A percentile compares a stretch with the other conserved stretches of the same genome.
Conservation (phyloP, 345 rosid genomes). For the Pseudoturritis turrita region DNA sequence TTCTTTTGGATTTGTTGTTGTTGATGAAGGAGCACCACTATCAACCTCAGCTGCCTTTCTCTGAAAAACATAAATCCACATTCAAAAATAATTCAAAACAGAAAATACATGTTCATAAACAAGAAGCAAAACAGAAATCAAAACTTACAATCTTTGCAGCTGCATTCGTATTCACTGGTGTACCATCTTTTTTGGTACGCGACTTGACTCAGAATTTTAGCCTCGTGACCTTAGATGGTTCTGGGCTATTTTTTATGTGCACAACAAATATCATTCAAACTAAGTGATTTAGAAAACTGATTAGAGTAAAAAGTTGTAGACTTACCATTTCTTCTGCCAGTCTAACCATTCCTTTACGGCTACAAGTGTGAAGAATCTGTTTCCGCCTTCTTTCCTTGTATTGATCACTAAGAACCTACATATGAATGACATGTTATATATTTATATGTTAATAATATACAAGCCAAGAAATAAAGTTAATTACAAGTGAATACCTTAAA, state of each 20-base stretch:
- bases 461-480: background rate
- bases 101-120: too few relatives aligned
- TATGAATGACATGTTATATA: background rate
- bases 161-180: background rate
- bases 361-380: background rate
- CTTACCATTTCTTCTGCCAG: background rate
- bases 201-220: background rate
- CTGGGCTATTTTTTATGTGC: background rate
- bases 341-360: background rate
- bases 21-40: background rate
- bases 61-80: background rate
- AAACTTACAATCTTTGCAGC: background rate
- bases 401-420: background rate
- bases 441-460: too few relatives aligned
- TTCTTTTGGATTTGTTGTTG: background rate
- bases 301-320: background rate
- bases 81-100: too few relatives aligned
- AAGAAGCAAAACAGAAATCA: too few relatives aligned
- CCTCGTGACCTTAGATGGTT: background rate
- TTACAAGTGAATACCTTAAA: background rate
- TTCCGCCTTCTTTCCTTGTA: background rate
- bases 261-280: too few relatives aligned
- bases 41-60: background rate
- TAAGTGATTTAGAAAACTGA: too few relatives aligned
- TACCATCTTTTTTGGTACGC: background rate